These are phyloP conservation scores for Sugiyamaella smithiae DNA, from an alignment of 805 yeast genomes.

Conservation along the genomic window DNA sequence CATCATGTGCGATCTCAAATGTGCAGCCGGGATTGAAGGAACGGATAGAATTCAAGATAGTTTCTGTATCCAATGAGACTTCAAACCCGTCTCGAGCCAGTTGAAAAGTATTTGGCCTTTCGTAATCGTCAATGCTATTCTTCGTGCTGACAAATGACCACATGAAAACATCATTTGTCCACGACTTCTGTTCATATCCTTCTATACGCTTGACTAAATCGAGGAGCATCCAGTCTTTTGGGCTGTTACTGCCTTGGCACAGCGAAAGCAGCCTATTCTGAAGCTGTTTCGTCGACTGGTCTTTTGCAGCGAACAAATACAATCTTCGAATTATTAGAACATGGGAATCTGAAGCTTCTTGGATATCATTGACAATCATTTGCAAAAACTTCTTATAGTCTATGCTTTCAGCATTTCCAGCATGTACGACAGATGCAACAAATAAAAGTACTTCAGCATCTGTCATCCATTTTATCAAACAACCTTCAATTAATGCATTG, in stretches of 20 bases:
- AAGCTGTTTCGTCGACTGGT: conserved; percentile 46
- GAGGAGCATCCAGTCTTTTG: conserved; percentile 63
- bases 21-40: conserved; percentile 29
- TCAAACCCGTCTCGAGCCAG: conserved; percentile 44
- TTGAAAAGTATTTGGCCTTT: conserved; percentile 50
- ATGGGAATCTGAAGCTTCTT: conserved; percentile 39
- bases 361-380: conserved; percentile 54
- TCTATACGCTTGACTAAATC: conserved; percentile 58
- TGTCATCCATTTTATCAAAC: conserved; percentile 44
- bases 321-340: conserved; percentile 50
- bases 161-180: conserved; percentile 59
- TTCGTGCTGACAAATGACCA: conserved; percentile 55
- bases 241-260: conserved; percentile 61
- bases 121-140: conserved; percentile 45
- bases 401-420: conserved; percentile 38
- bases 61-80: conserved; percentile 48
- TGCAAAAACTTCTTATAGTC: conserved; percentile 55
- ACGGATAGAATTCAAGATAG: conserved; percentile 42
- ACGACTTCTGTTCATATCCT: conserved; percentile 46
- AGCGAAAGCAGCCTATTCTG: conserved; percentile 50
- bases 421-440: conserved; percentile 39
- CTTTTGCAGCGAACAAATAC: conserved; percentile 45
- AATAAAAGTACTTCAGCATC: conserved; percentile 46
- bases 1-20: background rate
- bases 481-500: conserved; percentile 34